Base-by-base conservation (phyloP, 495 filamentous ascomycete genomes). In the Ramalina peruviana region DNA sequence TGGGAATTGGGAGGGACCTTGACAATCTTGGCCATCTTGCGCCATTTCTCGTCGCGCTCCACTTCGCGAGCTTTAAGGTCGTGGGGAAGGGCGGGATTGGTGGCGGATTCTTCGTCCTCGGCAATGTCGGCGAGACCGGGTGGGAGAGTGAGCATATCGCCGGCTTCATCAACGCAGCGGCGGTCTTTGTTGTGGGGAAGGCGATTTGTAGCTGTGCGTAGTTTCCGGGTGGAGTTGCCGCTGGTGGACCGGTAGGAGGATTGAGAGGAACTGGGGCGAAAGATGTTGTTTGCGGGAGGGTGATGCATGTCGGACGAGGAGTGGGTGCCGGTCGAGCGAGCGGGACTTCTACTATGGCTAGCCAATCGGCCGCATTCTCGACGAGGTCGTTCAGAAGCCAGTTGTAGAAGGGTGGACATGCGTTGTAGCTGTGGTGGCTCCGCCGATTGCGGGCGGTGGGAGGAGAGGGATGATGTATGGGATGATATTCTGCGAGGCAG, bases 11-110 rank as follows among this genome's bases (percentile, higher is more conserved):
- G 30, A 33, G 30, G 30, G 7, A 11, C 9, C 30, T 60, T 66
- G 38, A 78, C 71, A 16, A 82, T 72, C 55, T 79, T 83, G 19
- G 90, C 93, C 92, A 99, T 99, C 65, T 89, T 93, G 40, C 82
- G 73, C 92, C 92, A 99, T 58, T 99, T 99, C 58, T 94, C 88
- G 38, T 93, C 81, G 12, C 92, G 74, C 50, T 78, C 72, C 69
- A 77, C 79, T 62, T 98, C 92, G 58, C 88, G 92, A 58, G 77
- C 78, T 57, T 83, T 87, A 45, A 80, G 68, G 6, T 67, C 74
- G 5, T 21, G 10, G 7, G 37, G 15, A 9, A 27, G 25, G 51
- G 79, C 75, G 16, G 74, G 67, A 3, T 66, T 65, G 50, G 72
- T 76, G n/a, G 75, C 74, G 9, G 64, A 70, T 48, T 81, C 76